These are phyloP conservation scores for Eucommia ulmoides DNA, from an alignment of 257 asterid species.

Conservation along the genomic window DNA sequence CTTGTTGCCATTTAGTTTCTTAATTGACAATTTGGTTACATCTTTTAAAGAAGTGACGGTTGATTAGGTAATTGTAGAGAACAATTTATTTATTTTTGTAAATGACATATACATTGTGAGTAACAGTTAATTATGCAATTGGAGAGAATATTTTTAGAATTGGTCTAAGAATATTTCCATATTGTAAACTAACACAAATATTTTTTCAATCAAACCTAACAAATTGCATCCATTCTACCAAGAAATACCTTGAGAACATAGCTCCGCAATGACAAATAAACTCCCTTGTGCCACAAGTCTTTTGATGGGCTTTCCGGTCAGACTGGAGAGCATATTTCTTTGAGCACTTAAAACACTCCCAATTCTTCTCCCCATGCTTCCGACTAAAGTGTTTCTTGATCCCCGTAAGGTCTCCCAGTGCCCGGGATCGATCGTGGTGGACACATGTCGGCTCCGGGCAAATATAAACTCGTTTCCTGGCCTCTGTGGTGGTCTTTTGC, in stretches of 20 bases:
- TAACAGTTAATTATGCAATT: no score
- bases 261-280: conserved; percentile 38
- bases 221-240: no score
- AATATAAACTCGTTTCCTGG: conserved; percentile 20
- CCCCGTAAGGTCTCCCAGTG: conserved; percentile 35
- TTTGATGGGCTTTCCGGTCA: conserved; percentile 33
- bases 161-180: no score
- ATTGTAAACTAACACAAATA: no score
- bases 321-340: conserved; percentile 41
- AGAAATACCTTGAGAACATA: conserved; percentile 43
- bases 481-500: conserved; percentile 18
- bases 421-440: conserved; percentile 29
- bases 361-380: conserved; percentile 27
- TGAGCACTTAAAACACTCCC: conserved; percentile 28
- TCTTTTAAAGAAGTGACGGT: no score
- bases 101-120: no score
- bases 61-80: no score
- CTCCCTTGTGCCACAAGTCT: conserved; percentile 40
- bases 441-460: conserved; percentile 35
- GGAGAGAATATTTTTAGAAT: no score
- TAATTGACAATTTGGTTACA: no score
- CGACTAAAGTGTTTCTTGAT: conserved; percentile 33
- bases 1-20: no score
- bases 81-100: no score
- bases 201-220: no score